Conservation (phyloP, 805 yeast species). For the Saccharomycopsis oosterbeekiorum region DNA sequence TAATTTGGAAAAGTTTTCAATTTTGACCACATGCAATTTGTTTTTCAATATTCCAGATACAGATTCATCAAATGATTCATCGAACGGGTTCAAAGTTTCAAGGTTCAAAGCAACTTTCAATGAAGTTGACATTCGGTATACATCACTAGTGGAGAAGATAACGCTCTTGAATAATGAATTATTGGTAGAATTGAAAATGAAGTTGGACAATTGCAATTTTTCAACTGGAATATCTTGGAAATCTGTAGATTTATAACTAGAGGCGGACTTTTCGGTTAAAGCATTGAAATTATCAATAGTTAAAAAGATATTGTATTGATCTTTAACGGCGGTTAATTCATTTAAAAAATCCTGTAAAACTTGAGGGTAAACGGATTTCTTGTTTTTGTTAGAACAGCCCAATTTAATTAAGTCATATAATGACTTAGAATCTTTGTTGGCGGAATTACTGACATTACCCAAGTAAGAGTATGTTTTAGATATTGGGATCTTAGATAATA, state of each 20-base stretch:
- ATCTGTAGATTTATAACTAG: constrained; percentile 51
- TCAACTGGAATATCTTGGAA: constrained; percentile 48
- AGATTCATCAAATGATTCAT: constrained; percentile 42
- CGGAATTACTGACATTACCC: constrained; percentile 19
- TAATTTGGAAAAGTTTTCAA: constrained; percentile 34
- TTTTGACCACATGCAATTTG: constrained; percentile 29
- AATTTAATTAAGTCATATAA: constrained; percentile 35
- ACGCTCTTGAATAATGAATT: constrained; percentile 31
- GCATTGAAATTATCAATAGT: constrained; percentile 71
- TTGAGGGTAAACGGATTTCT: not conserved
- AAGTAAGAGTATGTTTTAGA: constrained; percentile 27
- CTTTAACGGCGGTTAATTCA: constrained; percentile 32
- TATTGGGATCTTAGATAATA: constrained; percentile 29
- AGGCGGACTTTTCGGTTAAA: constrained; percentile 40
- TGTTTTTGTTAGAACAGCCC: constrained; percentile 2
- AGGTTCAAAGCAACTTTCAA: constrained; percentile 50
- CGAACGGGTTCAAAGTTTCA: constrained; percentile 46
- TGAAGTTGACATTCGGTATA: constrained; percentile 42
- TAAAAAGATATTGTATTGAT: constrained; percentile 53
- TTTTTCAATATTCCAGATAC: constrained; percentile 41
- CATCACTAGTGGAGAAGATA: constrained; percentile 52
- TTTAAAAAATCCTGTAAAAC: constrained; percentile 17
- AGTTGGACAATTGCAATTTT: constrained; percentile 54
- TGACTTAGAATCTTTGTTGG: constrained; percentile 23
- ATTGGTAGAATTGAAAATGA: constrained; percentile 41